Base-by-base conservation (phyloP, 192 early-diverging fungal species). In the Linnemannia zychae region DNA sequence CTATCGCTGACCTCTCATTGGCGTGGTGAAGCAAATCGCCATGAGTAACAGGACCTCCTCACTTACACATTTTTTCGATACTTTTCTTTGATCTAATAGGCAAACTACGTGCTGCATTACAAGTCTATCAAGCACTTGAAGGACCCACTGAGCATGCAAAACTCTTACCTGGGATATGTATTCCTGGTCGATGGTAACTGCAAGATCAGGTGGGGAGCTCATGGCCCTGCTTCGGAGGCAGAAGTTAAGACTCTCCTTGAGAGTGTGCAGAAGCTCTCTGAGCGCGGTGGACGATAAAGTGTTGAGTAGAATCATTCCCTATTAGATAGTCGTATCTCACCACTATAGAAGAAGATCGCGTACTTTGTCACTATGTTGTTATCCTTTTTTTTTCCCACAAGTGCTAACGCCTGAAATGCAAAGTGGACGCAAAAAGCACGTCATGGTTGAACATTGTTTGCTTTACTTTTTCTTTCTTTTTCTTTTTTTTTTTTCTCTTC, bases 171-270 rank as follows among this genome's bases (percentile, higher is more conserved):
- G 48, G 91, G 91, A 1, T 92, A 92, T 67, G 86, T 89, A 5
- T 92, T 88, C 71, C 71, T 92, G 57, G 80, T 92, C 34, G 91
- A 92, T 63, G 70, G 82, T 69, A 82, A 92, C 53, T 91, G 91
- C 73, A 89, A 89, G 49, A 90, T 92, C n/a, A 76, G 91, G 52
- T 92, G 91, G 91, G 81, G 84, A 0, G 90, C 91, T 16, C 90
- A 92, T 47, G 91, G 91, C 22, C 66, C 81, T 9, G 90, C 86
- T 13, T 88, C 90, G 0, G 60, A 71, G 22, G 72, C 78, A 49
- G 91, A 92, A 74, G 22, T 91, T 16, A 78, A 78, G 34, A 90
- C 86, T 3, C 67, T 81, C 7, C 28, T 81, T 9, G 79, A 81
- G 16, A 81, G 73, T 50, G 79, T 75, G 60, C 79, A 81, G 44